Evolutionary conservation across 2,329 filamentous ascomycete genomes (phyloP), one percentile per base, ranked within the genome.

Genomic region (Rutstroemia sp.): DNA sequence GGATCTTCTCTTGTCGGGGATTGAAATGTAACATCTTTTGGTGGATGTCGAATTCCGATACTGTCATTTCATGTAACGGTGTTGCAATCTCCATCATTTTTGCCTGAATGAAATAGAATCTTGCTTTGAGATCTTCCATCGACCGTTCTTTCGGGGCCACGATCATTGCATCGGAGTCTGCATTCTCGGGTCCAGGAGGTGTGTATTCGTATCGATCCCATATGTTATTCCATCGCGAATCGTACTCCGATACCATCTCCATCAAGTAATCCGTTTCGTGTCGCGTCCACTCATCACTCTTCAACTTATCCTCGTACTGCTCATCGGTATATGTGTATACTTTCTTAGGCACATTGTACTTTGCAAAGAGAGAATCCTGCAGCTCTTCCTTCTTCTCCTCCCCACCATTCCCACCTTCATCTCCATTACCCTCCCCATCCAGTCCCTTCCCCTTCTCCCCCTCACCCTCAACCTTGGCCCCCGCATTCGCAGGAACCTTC

Each of bases 201-300:
- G 70, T 73, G 69, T 82, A 95, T 54, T 95, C 89, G 73, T 96
- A 99, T 57, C 92, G 88, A 71, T 99, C 94, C 77, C 87, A 89
- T 58, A 99, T 89, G 16, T 97, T 71, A 3, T 92, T 81, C 91
- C 94, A 99, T 63, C 94, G 86, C 58, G 96, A 78, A 67, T 95
- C 90, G 68, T 85, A 96, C 48, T 92, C 87, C 57, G 79, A 79
- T 14, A 83, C 88, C 38, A 92, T 70, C 3, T 82, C 76, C 69
- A 97, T 80, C 60, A 99, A 73, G 68, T 96, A 96, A 69, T 96
- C 91, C 8, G 94, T 99, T 73, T 99, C 94, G 65, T 94, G 87
- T 67, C 87, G 89, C 14, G 88, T 86, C 94, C 94, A 99, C 64
- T 92, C 85, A 14, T 82, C 76, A 67, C 78, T 87, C 64, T 84